Evolutionary conservation across 495 filamentous ascomycete genomes (phyloP), one percentile per base, ranked within the genome.

Genomic region (Neurospora tetrasperma): DNA sequence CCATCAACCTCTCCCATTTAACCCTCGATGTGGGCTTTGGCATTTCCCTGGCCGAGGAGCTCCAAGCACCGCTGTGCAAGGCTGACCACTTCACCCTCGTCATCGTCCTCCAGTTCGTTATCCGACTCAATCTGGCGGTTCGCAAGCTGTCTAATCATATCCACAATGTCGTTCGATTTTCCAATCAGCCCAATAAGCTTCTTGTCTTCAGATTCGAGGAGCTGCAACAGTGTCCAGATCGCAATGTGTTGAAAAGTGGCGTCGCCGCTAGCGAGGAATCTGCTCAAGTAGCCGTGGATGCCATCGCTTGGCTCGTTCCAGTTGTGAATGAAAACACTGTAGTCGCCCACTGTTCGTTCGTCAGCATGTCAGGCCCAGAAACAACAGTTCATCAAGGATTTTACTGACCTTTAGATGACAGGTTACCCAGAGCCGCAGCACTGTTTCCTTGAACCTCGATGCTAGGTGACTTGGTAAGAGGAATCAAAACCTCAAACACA

Each of bases 361-460:
- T 69, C 72, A 72, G 62, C n/a, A 18, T 59, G 10, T 70, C 59
- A 46, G 20, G 0, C 6, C 16, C 14, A 9, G 18, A 18, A 35
- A 18, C 18, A 35, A 18, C 5, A 42, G 23, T 18, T 16, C 42
- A 27, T 10, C 46, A 69, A 10, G 12, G 35, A 20, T 16, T 66
- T 14, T 42, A 82, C 85, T 76, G 85, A 97, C 95, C 94, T 90
- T 99, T 99, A 0, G 95, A 97, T 0, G 94, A 98, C 14, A 99
- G 85, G 77, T 99, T 99, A 44, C 96, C 96, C 42, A 99, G 82
- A 23, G 96, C 96, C 4, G 96, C 96, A 35, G 96, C 96, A 80
- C 96, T 98, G 79, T 99, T 99, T 3, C 96, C 96, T 82, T 99
- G 96, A 2, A 99, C 96, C 84, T 99, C 96, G 59, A 98, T 94